Evolutionary conservation across 495 filamentous ascomycete species (phyloP).

Genomic region (Lasiosphaeris hirsuta): DNA sequence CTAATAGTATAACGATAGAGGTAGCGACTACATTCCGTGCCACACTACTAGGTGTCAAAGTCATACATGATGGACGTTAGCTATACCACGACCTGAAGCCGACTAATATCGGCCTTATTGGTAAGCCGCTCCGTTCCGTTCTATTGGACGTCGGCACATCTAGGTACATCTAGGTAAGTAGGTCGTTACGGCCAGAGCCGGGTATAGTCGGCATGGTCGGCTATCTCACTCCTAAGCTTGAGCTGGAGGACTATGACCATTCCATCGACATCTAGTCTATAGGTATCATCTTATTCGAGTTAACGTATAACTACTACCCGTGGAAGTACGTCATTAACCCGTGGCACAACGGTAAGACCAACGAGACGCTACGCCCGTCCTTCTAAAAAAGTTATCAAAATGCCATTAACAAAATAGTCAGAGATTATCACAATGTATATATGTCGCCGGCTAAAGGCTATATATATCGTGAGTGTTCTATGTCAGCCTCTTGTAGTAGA

Average conservation of each 20-base stretch:
- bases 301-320: slow-evolving; percentile 17
- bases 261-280: slow-evolving; percentile 21
- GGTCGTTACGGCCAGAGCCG: slow-evolving; percentile 14
- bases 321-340: slow-evolving; percentile 12
- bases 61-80: slow-evolving; percentile 4
- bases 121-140: slow-evolving; percentile 11
- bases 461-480: background rate
- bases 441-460: slow-evolving; percentile 1
- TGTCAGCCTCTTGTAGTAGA: background rate
- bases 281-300: slow-evolving; percentile 14
- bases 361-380: slow-evolving; percentile 2
- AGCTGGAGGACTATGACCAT: slow-evolving; percentile 14
- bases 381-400: slow-evolving; percentile 3
- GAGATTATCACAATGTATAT: background rate
- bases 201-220: slow-evolving; percentile 14
- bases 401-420: slow-evolving; percentile 4
- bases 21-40: background rate
- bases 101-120: slow-evolving; percentile 12
- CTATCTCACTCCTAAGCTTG: slow-evolving; percentile 22
- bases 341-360: slow-evolving; percentile 4
- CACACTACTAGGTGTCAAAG: background rate
- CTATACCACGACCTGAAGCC: slow-evolving; percentile 12
- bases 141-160: slow-evolving; percentile 17
- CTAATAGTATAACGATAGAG: slow-evolving; percentile 5
- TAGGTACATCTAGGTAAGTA: slow-evolving; percentile 1